phyloP scores from a whole-genome alignment of 148 eudicot genomes.

The Diospyros lotus region DNA sequence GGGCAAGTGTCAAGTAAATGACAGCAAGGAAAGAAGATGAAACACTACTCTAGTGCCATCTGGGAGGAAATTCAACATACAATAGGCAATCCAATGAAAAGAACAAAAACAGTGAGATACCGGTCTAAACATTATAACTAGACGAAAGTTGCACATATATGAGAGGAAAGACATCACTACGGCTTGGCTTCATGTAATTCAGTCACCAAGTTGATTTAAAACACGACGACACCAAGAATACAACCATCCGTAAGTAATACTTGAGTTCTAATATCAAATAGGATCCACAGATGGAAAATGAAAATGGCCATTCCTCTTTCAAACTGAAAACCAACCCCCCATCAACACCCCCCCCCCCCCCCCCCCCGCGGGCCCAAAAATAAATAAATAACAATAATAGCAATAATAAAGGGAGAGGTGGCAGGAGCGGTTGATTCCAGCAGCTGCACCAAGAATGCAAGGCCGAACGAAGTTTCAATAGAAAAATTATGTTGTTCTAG shows the following conservation, averaged over 20 bases:
- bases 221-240: background rate
- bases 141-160: no score
- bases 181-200: background rate
- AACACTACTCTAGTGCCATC: no score
- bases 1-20: no score
- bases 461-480: background rate
- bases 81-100: no score
- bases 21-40: no score
- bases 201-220: background rate
- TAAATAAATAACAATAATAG: background rate
- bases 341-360: no score
- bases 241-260: background rate
- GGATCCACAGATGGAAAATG: no score
- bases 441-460: background rate
- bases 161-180: background rate
- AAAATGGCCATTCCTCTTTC: no score
- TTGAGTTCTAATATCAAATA: background rate
- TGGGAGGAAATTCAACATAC: no score
- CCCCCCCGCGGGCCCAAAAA: background rate
- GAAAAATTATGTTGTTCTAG: slow-evolving; percentile 52
- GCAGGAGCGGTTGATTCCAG: background rate
- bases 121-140: no score
- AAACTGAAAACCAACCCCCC: no score
- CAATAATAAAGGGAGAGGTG: background rate
- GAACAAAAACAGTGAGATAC: no score